A percentile compares a stretch with the other conserved stretches of the same genome.
phyloP scores from a whole-genome alignment of 225 moss, liverwort and hornwort genomes.

The Pleurozium schreberi region DNA sequence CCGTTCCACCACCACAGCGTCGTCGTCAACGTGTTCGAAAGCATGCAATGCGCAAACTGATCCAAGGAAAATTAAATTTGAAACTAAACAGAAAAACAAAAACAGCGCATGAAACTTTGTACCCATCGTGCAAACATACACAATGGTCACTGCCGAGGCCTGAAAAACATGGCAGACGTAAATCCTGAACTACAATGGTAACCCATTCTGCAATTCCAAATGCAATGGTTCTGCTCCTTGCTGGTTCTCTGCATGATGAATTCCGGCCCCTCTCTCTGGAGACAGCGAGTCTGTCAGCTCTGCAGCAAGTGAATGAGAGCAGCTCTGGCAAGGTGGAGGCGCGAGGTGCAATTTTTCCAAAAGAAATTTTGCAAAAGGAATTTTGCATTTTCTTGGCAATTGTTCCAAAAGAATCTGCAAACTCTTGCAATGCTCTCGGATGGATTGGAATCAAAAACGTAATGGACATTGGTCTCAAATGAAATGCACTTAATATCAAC shows the following conservation, averaged over 20 bases:
- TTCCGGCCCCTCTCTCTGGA: neutral
- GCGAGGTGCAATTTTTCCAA: neutral
- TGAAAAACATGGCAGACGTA: neutral
- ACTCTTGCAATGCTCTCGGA: neutral
- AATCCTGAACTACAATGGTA: neutral
- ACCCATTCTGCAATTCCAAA: neutral
- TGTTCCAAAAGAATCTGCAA: neutral
- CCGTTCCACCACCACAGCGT: conserved; percentile 10
- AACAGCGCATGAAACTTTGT: neutral
- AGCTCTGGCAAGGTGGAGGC: neutral
- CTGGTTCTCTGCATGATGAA: neutral
- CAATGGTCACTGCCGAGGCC: neutral
- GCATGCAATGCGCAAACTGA: neutral
- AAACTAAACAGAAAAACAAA: neutral
- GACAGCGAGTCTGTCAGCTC: neutral
- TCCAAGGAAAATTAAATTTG: neutral
- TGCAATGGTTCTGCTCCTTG: neutral
- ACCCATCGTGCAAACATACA: neutral
- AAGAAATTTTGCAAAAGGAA: neutral
- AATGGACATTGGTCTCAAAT: too few relatives aligned
- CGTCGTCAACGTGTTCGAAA: neutral
- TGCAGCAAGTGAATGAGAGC: neutral
- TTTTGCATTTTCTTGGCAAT: neutral
- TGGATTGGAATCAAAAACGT: neutral
- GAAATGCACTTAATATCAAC: too few relatives aligned